These are phyloP conservation scores for Phanerochaete sordida DNA, from an alignment of 768 basidiomycete genomes.

Conservation along the genomic window DNA sequence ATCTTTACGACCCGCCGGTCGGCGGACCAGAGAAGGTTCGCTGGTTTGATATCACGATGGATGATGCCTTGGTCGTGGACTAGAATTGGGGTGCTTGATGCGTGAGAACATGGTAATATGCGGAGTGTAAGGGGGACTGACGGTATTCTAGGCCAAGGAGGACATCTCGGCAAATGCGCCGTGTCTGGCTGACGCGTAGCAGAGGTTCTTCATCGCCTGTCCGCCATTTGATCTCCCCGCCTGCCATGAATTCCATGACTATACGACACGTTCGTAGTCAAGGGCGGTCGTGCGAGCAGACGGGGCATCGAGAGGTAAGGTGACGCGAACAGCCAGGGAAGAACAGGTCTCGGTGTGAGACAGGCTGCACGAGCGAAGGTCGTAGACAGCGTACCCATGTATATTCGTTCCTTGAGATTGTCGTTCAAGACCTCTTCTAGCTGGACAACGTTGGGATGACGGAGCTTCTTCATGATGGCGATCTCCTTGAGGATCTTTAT, in stretches of 20 bases:
- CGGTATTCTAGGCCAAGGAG: constrained; percentile 93
- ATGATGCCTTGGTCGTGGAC: constrained; percentile 98
- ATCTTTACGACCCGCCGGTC: constrained; percentile 93
- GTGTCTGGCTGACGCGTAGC: constrained; percentile 78
- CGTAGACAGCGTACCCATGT: constrained; percentile 69
- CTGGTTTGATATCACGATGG: constrained; percentile 98
- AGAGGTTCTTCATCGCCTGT: constrained; percentile 61
- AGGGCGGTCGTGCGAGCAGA: constrained; percentile 1
- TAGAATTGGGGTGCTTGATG: constrained; percentile 29
- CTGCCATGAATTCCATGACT: constrained; percentile 97
- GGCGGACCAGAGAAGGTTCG: constrained; percentile 88
- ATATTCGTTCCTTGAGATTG: constrained; percentile 80
- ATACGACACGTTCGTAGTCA: not conserved
- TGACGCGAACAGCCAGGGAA: not conserved
- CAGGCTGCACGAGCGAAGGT: not conserved
- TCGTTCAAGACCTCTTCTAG: constrained; percentile 96
- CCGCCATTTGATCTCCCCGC: constrained; percentile 94
- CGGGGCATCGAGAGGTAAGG: not conserved
- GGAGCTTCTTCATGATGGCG: constrained; percentile 97
- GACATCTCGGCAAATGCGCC: constrained; percentile 89
- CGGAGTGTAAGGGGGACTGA: constrained; percentile 40
- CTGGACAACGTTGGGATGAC: constrained; percentile 85
- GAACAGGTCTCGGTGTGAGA: not conserved
- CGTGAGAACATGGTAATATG: not conserved
- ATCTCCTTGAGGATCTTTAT: constrained; percentile 90